Conservation (phyloP, 1,284 basidiomycete genomes). For the Kalmanozyma brasiliensis region DNA sequence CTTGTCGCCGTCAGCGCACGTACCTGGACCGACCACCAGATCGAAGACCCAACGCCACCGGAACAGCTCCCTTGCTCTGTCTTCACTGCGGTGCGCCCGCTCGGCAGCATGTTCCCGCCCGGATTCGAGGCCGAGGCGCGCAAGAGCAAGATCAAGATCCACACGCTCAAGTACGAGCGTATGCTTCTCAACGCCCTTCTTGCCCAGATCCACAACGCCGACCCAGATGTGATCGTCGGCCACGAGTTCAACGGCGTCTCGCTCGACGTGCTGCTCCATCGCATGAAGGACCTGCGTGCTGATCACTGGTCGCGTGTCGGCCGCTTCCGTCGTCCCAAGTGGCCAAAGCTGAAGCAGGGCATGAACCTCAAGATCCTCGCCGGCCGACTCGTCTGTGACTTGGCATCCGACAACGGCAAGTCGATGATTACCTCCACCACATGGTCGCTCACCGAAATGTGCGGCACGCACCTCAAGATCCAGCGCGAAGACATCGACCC, state of each 20-base stretch:
- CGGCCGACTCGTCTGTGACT: constrained; percentile 88
- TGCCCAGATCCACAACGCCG: constrained; percentile 83
- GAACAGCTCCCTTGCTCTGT: constrained; percentile 79
- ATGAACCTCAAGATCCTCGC: constrained; percentile 84
- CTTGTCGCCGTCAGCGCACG: constrained; percentile 85
- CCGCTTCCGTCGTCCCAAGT: constrained; percentile 85
- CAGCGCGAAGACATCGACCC: constrained; percentile 78
- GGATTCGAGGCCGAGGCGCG: constrained; percentile 76
- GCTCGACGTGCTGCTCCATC: constrained; percentile 88
- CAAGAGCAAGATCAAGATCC: constrained; percentile 75
- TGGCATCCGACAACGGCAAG: constrained; percentile 93
- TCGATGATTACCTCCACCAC: constrained; percentile 79
- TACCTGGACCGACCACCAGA: constrained; percentile 78
- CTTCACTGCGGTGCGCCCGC: constrained; percentile 89
- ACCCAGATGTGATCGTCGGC: constrained; percentile 93
- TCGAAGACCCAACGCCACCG: constrained; percentile 64
- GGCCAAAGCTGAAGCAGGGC: constrained; percentile 80
- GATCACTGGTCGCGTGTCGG: constrained; percentile 95
- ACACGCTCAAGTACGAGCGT: constrained; percentile 78
- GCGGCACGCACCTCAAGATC: constrained; percentile 83
- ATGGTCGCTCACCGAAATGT: constrained; percentile 93
- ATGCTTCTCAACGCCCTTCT: constrained; percentile 85
- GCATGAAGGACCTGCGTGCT: constrained; percentile 78
- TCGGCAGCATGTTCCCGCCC: constrained; percentile 84
- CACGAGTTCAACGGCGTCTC: constrained; percentile 94